Evolutionary conservation across 495 filamentous ascomycete species (phyloP), one percentile per base, ranked within the genome.

Genomic region (Neohortaea acidophila): DNA sequence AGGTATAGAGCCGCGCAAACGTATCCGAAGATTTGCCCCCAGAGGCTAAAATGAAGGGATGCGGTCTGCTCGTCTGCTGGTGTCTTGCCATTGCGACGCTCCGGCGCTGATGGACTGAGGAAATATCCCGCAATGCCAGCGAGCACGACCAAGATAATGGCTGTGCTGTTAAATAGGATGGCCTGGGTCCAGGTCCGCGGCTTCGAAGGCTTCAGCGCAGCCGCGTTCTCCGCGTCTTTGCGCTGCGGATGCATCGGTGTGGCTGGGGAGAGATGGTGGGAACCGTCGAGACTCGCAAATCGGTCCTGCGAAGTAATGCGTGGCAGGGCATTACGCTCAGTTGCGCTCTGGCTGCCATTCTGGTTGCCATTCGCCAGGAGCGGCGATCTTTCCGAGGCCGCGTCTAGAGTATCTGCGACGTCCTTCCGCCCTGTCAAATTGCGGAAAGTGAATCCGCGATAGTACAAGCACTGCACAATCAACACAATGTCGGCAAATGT

Each of bases 401-500:
- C 7, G 20, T 49, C 50, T 17, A 41, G 31, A 11, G 34, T 29
- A n/a, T 17, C 27, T 2, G 27, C 33, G 4, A 9, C 30, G 17
- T 13, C 12, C 11, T 29, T 26, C 2, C 33, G 34, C 0, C 42
- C 28, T 21, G 43, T 49, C 9, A 33, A 30, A 35, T 84, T 80
- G 11, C 56, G 57, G 49, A 82, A 63, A 1, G 73, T 82, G 43
- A 89, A 84, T 2, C 84, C 84, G 15, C 81, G 72, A 55, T 97
- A 97, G 58, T 87, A 96, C 58, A 96, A 87, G 49, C 81, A 92
- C 58, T 97, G 89, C 1, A 59, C 65, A 0, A 97, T 62, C 0
- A 97, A 66, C 2, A 94, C 82, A 17, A 94, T 68, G 54, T 96
- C 89, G 38, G 89, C 87, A 19, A 94, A 62, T 17, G 87, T 93